A percentile compares a stretch with the other conserved stretches of the same genome.
Conservation (phyloP, 2,329 filamentous ascomycete species). For the Clonostachys rosea region DNA sequence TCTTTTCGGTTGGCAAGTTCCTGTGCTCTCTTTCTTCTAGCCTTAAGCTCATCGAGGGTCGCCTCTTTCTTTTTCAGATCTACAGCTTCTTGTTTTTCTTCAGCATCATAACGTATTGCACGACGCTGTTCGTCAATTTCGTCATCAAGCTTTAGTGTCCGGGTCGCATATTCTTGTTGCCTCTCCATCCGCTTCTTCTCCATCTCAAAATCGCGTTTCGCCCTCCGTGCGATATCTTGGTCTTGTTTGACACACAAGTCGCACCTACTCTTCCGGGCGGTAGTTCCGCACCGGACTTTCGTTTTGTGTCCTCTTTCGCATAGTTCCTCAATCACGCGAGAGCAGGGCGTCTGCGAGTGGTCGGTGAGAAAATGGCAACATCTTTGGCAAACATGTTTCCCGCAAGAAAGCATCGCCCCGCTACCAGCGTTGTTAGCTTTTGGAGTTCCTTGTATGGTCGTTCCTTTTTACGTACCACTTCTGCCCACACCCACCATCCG, state of each 20-base stretch:
- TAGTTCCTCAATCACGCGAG: slow-evolving; percentile 24
- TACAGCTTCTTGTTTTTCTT: slow-evolving; percentile 37
- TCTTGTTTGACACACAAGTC: slow-evolving; percentile 46
- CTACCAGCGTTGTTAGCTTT: slow-evolving; percentile 21
- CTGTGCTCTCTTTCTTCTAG: slow-evolving; percentile 14
- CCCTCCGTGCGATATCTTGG: slow-evolving; percentile 32
- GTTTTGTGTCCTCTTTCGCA: slow-evolving; percentile 49
- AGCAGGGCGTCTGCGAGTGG: slow-evolving; percentile 43
- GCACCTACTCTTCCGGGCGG: slow-evolving; percentile 30
- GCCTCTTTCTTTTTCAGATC: slow-evolving; percentile 36
- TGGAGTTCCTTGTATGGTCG: neutral
- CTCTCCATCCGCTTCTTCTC: slow-evolving; percentile 39
- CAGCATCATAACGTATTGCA: slow-evolving; percentile 29
- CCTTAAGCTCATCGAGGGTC: slow-evolving; percentile 37
- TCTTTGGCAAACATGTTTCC: slow-evolving; percentile 51
- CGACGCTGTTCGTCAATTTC: slow-evolving; percentile 44
- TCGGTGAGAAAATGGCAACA: slow-evolving; percentile 59
- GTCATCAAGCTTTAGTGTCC: slow-evolving; percentile 46
- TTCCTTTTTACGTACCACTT: slow-evolving; percentile 45
- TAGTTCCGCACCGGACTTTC: slow-evolving; percentile 37
- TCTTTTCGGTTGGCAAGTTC: slow-evolving; percentile 6
- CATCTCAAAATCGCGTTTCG: slow-evolving; percentile 40
- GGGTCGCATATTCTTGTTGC: slow-evolving; percentile 34
- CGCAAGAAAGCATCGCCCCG: slow-evolving; percentile 46
- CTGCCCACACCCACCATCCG: slow-evolving; percentile 65